Conservation (phyloP, 2,329 filamentous ascomycete species). For the Nemania diffusa region DNA sequence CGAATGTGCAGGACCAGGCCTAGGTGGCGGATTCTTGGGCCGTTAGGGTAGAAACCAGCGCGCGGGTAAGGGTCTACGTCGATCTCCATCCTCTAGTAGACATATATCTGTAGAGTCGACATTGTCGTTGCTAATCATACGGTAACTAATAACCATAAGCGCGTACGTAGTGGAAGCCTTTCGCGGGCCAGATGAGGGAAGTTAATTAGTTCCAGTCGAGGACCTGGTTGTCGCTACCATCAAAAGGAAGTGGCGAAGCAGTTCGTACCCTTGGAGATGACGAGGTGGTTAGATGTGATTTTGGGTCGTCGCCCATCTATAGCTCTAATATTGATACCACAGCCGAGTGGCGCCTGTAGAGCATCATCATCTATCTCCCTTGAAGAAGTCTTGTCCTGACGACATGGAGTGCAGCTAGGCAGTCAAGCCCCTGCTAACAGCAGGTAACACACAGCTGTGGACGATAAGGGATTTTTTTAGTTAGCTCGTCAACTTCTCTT, state of each 20-base stretch:
- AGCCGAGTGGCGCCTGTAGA: background rate
- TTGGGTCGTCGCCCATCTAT: conserved; percentile 29
- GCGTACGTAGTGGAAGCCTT: background rate
- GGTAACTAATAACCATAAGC: background rate
- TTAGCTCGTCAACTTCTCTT: background rate
- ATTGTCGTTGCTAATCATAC: background rate
- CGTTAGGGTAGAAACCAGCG: conserved; percentile 16
- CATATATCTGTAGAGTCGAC: background rate
- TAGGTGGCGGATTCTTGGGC: conserved; percentile 34
- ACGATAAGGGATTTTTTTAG: background rate
- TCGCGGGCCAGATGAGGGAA: background rate
- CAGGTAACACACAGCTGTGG: background rate
- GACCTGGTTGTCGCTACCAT: conserved; percentile 21
- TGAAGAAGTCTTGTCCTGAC: background rate
- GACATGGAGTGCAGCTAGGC: background rate
- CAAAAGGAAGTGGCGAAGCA: conserved; percentile 15
- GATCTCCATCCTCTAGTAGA: background rate
- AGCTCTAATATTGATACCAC: conserved; percentile 16
- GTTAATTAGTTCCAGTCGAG: background rate
- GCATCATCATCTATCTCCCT: background rate
- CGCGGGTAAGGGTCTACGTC: conserved; percentile 10
- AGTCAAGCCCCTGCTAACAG: background rate
- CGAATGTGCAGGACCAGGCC: conserved; percentile 34
- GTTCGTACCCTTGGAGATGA: conserved; percentile 25
- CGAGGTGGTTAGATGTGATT: conserved; percentile 39